phyloP scores from a whole-genome alignment of 2,329 filamentous ascomycete genomes.

The Tolypocladium tundrense region DNA sequence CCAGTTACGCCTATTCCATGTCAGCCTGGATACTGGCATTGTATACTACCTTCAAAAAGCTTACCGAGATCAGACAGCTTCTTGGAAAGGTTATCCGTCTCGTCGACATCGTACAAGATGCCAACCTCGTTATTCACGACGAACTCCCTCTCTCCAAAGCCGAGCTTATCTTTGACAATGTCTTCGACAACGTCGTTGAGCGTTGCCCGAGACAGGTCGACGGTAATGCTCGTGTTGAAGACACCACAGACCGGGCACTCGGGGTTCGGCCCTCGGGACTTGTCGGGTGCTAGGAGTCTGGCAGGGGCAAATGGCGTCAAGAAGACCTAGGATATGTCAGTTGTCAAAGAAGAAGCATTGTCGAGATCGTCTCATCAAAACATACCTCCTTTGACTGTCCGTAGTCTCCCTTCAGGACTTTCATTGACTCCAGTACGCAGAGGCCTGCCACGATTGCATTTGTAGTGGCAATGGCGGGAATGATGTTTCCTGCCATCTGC shows the following conservation, averaged over 20 bases:
- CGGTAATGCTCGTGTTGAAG: constrained; percentile 54
- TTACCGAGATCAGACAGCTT: constrained; percentile 66
- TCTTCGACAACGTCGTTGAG: constrained; percentile 70
- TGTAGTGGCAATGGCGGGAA: constrained; percentile 94
- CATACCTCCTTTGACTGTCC: constrained; percentile 62
- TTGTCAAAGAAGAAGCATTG: not conserved
- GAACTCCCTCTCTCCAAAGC: constrained; percentile 70
- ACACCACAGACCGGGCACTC: constrained; percentile 77
- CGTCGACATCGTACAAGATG: constrained; percentile 81
- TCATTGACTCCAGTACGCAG: constrained; percentile 87
- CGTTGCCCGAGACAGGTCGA: constrained; percentile 63
- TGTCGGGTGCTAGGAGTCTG: constrained; percentile 48
- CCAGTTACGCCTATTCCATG: constrained; percentile 47
- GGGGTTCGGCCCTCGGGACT: constrained; percentile 57
- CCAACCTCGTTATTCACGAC: constrained; percentile 64
- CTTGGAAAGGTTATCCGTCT: constrained; percentile 76
- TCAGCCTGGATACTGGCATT: constrained; percentile 1
- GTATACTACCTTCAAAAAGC: constrained; percentile 5
- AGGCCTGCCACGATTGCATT: constrained; percentile 93
- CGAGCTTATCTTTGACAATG: constrained; percentile 58
- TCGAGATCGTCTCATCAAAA: not conserved
- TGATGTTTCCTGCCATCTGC: constrained; percentile 99
- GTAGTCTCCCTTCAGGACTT: constrained; percentile 68
- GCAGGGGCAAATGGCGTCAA: constrained; percentile 57
- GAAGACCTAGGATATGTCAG: constrained; percentile 48